A percentile compares a stretch with the other conserved stretches of the same genome.
phyloP scores from a whole-genome alignment of 306 rosid genomes.

The Nissolia schottii region DNA sequence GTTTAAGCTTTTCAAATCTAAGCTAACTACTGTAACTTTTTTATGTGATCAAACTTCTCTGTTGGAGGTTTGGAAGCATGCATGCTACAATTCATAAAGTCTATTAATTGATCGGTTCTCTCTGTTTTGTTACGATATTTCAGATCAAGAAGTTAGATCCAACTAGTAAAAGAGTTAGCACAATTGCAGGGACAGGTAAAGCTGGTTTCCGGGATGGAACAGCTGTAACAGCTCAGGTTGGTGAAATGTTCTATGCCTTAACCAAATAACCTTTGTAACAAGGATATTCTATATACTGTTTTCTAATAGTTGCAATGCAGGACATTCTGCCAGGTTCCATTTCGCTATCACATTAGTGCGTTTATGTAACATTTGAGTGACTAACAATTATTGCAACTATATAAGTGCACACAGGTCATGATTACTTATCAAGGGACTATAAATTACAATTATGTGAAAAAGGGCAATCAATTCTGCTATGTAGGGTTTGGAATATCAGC shows the following conservation, averaged over 20 bases:
- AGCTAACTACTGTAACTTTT: slow-evolving; percentile 2
- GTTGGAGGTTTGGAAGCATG: slow-evolving; percentile 1
- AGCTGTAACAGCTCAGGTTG: slow-evolving; percentile 73
- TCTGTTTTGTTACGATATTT: slow-evolving; percentile 22
- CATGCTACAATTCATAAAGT: not conserved
- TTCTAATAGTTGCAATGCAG: not conserved
- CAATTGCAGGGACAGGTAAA: slow-evolving; percentile 85
- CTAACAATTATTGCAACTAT: slow-evolving; percentile 1
- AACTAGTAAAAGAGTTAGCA: slow-evolving; percentile 65
- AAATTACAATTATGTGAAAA: not conserved
- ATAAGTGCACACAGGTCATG: not conserved
- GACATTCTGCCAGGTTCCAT: not conserved
- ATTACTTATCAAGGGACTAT: not conserved
- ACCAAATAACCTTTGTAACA: not conserved
- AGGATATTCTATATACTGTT: not conserved
- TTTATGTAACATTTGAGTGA: not conserved
- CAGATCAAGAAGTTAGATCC: slow-evolving; percentile 92
- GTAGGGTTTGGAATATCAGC: slow-evolving; percentile 15
- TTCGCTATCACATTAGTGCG: not conserved
- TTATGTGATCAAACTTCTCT: slow-evolving; percentile 11
- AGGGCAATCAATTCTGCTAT: not conserved
- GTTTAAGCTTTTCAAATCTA: slow-evolving; percentile 18
- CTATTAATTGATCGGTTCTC: slow-evolving; percentile 4
- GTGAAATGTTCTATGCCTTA: slow-evolving; percentile 1
- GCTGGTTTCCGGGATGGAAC: slow-evolving; percentile 84